phyloP scores from a whole-genome alignment of 2,329 filamentous ascomycete species.

The Fusarium pilosicola region DNA sequence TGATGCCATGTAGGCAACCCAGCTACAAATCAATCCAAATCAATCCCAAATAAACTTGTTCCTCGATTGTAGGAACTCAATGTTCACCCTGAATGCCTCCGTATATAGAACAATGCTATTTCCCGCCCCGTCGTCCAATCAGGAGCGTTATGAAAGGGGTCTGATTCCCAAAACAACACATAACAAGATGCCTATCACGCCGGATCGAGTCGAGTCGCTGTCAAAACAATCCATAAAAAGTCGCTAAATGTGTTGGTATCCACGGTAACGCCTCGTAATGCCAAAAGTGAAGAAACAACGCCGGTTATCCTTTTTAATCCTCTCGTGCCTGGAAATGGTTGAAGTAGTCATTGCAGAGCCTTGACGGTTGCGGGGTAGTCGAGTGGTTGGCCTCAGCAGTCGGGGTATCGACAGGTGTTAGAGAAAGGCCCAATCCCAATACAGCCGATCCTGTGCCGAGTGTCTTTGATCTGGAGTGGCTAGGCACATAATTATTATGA shows the following conservation, averaged over 20 bases:
- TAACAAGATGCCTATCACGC: slow-evolving; percentile 28
- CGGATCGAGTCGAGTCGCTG: slow-evolving; percentile 37
- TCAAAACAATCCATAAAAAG: slow-evolving; percentile 24
- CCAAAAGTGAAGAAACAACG: slow-evolving; percentile 33
- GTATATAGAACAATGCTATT: slow-evolving; percentile 30
- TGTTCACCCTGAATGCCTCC: slow-evolving; percentile 2
- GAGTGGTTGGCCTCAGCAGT: slow-evolving; percentile 19
- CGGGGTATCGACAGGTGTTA: slow-evolving; percentile 44
- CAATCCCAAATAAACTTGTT: slow-evolving; percentile 20
- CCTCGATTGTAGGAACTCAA: slow-evolving; percentile 12
- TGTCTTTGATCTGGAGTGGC: slow-evolving; percentile 52
- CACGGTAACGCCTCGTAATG: slow-evolving; percentile 36
- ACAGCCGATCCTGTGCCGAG: slow-evolving; percentile 39
- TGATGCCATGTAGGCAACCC: slow-evolving; percentile 10
- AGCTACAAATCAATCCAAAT: not conserved
- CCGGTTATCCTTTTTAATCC: slow-evolving; percentile 28
- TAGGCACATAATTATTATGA: slow-evolving; percentile 41
- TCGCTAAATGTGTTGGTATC: slow-evolving; percentile 39
- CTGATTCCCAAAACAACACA: slow-evolving; percentile 28
- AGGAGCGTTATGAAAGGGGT: slow-evolving; percentile 13
- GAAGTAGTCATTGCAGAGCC: slow-evolving; percentile 40
- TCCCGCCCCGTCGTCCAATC: not conserved
- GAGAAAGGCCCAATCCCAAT: slow-evolving; percentile 39
- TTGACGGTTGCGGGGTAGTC: slow-evolving; percentile 35
- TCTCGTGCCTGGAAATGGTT: slow-evolving; percentile 35